These are phyloP conservation scores for Cicer yamashitae DNA, from an alignment of 306 rosid species.

Conservation along the genomic window DNA sequence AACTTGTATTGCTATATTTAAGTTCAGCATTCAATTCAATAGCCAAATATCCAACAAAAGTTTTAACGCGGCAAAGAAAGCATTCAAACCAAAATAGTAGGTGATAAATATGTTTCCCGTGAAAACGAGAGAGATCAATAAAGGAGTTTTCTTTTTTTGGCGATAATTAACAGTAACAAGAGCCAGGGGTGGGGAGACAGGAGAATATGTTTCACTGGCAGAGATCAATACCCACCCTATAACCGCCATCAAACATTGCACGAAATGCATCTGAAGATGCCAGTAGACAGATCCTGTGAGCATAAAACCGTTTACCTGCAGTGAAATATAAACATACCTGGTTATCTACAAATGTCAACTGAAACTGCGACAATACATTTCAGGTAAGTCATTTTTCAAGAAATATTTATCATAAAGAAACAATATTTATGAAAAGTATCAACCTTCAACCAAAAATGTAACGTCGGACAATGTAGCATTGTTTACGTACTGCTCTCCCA, in stretches of 20 bases:
- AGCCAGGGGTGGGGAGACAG: neutral
- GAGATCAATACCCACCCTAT: conserved; percentile 70
- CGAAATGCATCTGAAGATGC: conserved; percentile 98
- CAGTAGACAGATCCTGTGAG: conserved; percentile 92
- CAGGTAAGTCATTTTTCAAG: conserved; percentile 12
- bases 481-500: conserved; percentile 94
- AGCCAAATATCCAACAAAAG: conserved; percentile 9
- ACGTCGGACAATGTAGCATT: conserved; percentile 84
- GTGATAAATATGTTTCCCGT: conserved; percentile 15
- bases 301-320: conserved; percentile 89
- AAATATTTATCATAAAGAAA: conserved; percentile 12
- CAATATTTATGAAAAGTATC: conserved; percentile 34
- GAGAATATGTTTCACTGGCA: neutral
- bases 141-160: conserved; percentile 18
- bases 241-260: conserved; percentile 99
- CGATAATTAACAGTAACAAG: neutral
- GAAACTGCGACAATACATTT: conserved; percentile 16
- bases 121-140: conserved; percentile 36
- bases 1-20: neutral
- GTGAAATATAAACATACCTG: conserved; percentile 33
- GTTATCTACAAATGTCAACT: conserved; percentile 38
- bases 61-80: conserved; percentile 11
- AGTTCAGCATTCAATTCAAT: conserved; percentile 26
- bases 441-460: conserved; percentile 96
- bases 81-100: conserved; percentile 27